A percentile compares a stretch with the other conserved stretches of the same genome.
Conservation (phyloP, 345 rosid genomes). For the Linum lewisii region DNA sequence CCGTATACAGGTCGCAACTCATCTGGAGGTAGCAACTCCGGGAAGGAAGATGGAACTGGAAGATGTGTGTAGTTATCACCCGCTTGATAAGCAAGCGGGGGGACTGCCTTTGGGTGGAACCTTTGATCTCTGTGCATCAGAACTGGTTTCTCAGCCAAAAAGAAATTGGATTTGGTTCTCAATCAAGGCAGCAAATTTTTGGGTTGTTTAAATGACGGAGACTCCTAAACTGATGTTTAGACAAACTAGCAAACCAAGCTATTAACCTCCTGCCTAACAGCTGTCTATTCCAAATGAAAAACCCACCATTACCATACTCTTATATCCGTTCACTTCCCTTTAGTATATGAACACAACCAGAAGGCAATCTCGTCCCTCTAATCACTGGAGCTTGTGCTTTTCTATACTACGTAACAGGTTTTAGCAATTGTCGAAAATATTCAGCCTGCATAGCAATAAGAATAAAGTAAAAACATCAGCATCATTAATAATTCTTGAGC, state of each 20-base stretch:
- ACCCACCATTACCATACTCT: slow-evolving; percentile 20
- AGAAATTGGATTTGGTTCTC: slow-evolving; percentile 16
- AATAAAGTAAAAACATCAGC: background rate
- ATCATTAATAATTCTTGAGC: slow-evolving; percentile 3
- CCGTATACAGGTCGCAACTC: slow-evolving; percentile 38
- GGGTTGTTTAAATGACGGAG: slow-evolving; percentile 18
- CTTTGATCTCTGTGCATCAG: slow-evolving; percentile 47
- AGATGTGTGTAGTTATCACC: slow-evolving; percentile 31
- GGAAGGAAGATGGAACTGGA: slow-evolving; percentile 40
- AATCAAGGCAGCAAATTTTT: slow-evolving; percentile 21
- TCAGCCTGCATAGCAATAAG: slow-evolving; percentile 54
- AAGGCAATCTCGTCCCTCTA: slow-evolving; percentile 27
- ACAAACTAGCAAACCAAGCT: slow-evolving; percentile 27
- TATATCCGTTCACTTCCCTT: slow-evolving; percentile 21
- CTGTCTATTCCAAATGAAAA: slow-evolving; percentile 23
- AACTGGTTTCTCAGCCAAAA: slow-evolving; percentile 14
- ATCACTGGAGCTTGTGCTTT: slow-evolving; percentile 13
- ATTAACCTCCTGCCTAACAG: slow-evolving; percentile 27
- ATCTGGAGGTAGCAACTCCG: slow-evolving; percentile 44
- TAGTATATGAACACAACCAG: slow-evolving; percentile 30
- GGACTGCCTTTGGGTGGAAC: slow-evolving; percentile 23
- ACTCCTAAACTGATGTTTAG: slow-evolving; percentile 18
- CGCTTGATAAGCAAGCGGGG: slow-evolving; percentile 35
- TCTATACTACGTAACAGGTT: slow-evolving; percentile 88
- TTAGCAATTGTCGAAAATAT: slow-evolving; percentile 93